Evolutionary conservation across 1,284 basidiomycete species (phyloP), one percentile per base, ranked within the genome.

Genomic region (Rhodotorula sp.): DNA sequence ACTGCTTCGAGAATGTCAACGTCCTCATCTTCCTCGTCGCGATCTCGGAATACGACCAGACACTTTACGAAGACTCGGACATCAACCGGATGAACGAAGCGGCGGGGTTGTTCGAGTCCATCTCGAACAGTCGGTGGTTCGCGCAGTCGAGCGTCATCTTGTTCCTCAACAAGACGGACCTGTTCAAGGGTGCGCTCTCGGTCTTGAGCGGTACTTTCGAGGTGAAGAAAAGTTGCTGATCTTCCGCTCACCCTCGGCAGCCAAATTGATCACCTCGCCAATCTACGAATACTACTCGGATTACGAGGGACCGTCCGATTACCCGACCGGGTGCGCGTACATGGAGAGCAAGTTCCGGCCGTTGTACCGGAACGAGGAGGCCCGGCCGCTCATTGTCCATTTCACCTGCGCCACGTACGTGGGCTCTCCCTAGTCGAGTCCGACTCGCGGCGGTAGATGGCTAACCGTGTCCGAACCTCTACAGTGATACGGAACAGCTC

Each of bases 161-260:
- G 31, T 78, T 79, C 67, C 64, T 78, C 52, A 78, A 95, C 87
- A 95, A 95, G 63, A 60, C 63, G 14, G 63, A 64, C 23, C 58
- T 60, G 21, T 66, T 64, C 63, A 64, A 64, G 47, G 63, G 63
- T 64, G 31, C 55, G 63, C 23, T 12, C 1, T 3, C 12, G 18
- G 34, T 34, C 6, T 2, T 1, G n/a, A n/a, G 52, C 52, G 52
- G 52, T 26, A 6, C 52, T 21, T n/a, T 14, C 34, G n/a, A 7
- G 52, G 48, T 5, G 19, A 18, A 21, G 48, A 23, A 12, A 49
- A 12, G 48, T 26, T 31, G 14, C 48, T 23, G 26, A 14, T 10
- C 23, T 19, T 12, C 23, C 5, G 45, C 1, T 16, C 16, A 21
- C 28, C 8, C 48, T 21, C 34, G 15, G 49, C 70, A 71, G 70